phyloP scores from a whole-genome alignment of 331 rosid genomes.

The Erythrophleum ivorense region DNA sequence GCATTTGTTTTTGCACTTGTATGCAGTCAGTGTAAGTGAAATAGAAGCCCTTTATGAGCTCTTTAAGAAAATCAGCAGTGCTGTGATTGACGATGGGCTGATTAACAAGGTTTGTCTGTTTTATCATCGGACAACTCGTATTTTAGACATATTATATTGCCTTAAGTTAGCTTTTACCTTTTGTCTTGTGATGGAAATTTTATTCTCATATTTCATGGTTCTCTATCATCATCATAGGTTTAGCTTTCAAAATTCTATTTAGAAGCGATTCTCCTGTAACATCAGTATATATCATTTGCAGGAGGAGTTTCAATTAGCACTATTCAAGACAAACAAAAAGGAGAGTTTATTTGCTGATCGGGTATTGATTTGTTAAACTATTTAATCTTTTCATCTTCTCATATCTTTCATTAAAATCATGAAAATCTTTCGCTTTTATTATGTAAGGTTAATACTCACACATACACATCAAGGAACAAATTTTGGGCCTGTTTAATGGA shows the following conservation, averaged over 20 bases:
- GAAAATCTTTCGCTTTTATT: not conserved
- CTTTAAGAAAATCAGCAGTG: constrained; percentile 96
- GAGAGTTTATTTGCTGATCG: constrained; percentile 96
- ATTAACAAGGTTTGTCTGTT: constrained; percentile 80
- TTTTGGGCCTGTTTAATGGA: constrained; percentile 5
- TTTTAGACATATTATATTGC: constrained; percentile 32
- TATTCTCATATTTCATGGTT: not conserved
- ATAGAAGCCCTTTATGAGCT: constrained; percentile 98
- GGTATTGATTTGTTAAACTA: constrained; percentile 54
- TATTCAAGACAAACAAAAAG: constrained; percentile 95
- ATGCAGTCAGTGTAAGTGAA: constrained; percentile 97
- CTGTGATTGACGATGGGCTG: constrained; percentile 96
- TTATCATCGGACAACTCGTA: constrained; percentile 13
- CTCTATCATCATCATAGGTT: not conserved
- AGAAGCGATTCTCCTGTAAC: constrained; percentile 22
- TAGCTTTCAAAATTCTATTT: not conserved
- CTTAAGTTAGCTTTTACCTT: not conserved
- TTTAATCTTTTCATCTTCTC: constrained; percentile 4
- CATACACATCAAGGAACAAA: not conserved
- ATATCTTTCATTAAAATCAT: constrained; percentile 22
- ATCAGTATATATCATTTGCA: constrained; percentile 40
- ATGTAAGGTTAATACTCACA: not conserved
- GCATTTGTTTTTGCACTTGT: constrained; percentile 25
- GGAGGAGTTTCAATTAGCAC: constrained; percentile 98
- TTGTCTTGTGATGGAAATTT: not conserved